Conservation (phyloP, 441 rosid genomes). For the Codiaeum variegatum region DNA sequence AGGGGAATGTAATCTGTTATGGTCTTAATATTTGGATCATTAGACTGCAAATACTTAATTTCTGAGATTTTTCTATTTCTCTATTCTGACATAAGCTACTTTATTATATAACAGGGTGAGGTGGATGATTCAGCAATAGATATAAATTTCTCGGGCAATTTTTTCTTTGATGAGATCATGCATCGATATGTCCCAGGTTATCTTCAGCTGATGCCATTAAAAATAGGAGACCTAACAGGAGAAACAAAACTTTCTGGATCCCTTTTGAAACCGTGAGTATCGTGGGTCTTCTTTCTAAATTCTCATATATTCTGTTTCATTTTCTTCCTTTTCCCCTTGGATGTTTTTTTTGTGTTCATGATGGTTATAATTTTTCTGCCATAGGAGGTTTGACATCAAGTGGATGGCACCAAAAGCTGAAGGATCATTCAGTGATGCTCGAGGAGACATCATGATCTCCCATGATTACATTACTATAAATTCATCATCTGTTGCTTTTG, state of each 20-base stretch:
- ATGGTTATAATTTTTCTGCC: slow-evolving; percentile 23
- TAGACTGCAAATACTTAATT: slow-evolving; percentile 8
- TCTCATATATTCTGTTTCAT: slow-evolving; percentile 11
- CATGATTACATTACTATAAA: slow-evolving; percentile 76
- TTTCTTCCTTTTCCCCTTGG: slow-evolving; percentile 19
- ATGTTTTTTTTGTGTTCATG: slow-evolving; percentile 18
- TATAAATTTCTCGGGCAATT: slow-evolving; percentile 89
- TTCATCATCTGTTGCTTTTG: slow-evolving; percentile 90
- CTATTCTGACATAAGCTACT: slow-evolving; percentile 26
- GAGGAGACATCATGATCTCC: slow-evolving; percentile 93
- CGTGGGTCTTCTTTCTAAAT: slow-evolving; percentile 21
- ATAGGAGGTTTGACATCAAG: slow-evolving; percentile 95
- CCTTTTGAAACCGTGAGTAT: slow-evolving; percentile 85
- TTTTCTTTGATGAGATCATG: slow-evolving; percentile 76
- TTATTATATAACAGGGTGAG: slow-evolving; percentile 64
- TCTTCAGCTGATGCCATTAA: slow-evolving; percentile 62
- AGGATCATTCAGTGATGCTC: slow-evolving; percentile 96
- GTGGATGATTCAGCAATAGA: slow-evolving; percentile 91
- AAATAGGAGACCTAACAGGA: slow-evolving; percentile 88
- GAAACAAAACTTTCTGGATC: slow-evolving; percentile 98
- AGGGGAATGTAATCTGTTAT: slow-evolving; percentile 5
- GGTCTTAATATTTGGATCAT: slow-evolving; percentile 1
- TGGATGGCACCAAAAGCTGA: slow-evolving; percentile 99
- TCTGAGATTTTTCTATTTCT: slow-evolving; percentile 13
- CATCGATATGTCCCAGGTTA: slow-evolving; percentile 69